Percentiles rank a stretch among this genome's conserved stretches.
phyloP scores from a whole-genome alignment of 2,329 filamentous ascomycete species.

The Ilyonectria robusta region DNA sequence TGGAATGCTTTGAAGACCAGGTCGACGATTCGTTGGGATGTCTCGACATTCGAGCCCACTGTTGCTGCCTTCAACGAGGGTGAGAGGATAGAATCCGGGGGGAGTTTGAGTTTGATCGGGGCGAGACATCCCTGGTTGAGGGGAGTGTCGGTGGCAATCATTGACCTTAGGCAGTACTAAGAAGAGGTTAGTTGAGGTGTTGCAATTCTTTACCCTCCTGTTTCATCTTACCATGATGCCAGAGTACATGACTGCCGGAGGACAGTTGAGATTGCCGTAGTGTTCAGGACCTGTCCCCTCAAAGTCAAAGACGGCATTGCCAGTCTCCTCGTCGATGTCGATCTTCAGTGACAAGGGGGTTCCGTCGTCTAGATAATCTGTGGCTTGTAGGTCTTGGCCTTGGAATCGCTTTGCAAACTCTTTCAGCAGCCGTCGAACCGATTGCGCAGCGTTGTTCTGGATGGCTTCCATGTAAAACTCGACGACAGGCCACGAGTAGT shows the following conservation, averaged over 20 bases:
- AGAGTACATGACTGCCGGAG: constrained; percentile 9
- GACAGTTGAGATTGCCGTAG: constrained; percentile 75
- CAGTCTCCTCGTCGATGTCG: constrained; percentile 76
- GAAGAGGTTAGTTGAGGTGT: background rate
- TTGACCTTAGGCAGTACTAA: constrained; percentile 80
- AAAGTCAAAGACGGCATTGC: constrained; percentile 78
- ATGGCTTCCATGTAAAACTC: constrained; percentile 69
- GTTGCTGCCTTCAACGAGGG: constrained; percentile 77
- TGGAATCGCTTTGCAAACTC: constrained; percentile 5
- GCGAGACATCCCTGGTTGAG: constrained; percentile 88
- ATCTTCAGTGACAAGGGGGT: constrained; percentile 82
- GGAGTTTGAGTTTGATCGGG: constrained; percentile 84
- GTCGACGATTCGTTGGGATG: constrained; percentile 57
- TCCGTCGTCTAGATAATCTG: constrained; percentile 86
- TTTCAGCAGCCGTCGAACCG: constrained; percentile 30
- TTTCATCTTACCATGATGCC: constrained; percentile 13
- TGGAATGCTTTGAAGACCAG: constrained; percentile 76
- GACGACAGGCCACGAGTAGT: constrained; percentile 80
- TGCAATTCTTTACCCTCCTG: background rate
- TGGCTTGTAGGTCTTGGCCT: constrained; percentile 24
- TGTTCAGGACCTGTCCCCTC: constrained; percentile 50
- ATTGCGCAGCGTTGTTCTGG: constrained; percentile 56
- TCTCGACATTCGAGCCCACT: constrained; percentile 81
- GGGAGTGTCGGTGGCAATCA: constrained; percentile 86
- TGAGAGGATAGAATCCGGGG: constrained; percentile 76